phyloP scores from a whole-genome alignment of 192 early-diverging fungal genomes.

The Umbelopsis sp. region DNA sequence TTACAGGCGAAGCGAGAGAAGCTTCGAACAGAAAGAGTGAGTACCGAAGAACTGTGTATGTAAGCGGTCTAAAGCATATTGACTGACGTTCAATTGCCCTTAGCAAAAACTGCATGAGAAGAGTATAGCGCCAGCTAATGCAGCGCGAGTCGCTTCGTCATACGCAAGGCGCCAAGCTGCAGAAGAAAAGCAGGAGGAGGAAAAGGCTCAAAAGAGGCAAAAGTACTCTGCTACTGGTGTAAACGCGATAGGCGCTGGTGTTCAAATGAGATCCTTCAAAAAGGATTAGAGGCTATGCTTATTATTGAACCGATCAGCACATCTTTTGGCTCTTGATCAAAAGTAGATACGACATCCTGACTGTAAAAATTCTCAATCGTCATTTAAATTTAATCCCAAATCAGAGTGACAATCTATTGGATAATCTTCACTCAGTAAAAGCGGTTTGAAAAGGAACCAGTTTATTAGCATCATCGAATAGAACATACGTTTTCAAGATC shows the following conservation, averaged over 20 bases:
- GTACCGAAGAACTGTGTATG: neutral
- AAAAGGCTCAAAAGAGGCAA: slow-evolving; percentile 26
- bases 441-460: no score
- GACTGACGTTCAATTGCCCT: neutral
- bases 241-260: slow-evolving; percentile 3
- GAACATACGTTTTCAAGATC: no score
- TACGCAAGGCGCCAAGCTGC: slow-evolving; percentile 42
- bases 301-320: no score
- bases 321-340: no score
- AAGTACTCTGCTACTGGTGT: slow-evolving; percentile 13
- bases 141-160: slow-evolving; percentile 36
- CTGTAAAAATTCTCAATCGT: no score
- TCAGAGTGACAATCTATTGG: no score
- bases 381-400: no score
- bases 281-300: no score
- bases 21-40: slow-evolving; percentile 58
- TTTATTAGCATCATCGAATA: no score
- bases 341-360: no score
- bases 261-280: neutral
- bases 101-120: slow-evolving; percentile 54
- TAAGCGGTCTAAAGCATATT: neutral
- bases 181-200: slow-evolving; percentile 39
- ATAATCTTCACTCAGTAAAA: no score
- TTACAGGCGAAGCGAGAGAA: slow-evolving; percentile 52
- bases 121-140: slow-evolving; percentile 48